These are phyloP conservation scores for Dendrocalamus latiflorus DNA, from an alignment of 202 grass and related monocot genomes.

Conservation along the genomic window DNA sequence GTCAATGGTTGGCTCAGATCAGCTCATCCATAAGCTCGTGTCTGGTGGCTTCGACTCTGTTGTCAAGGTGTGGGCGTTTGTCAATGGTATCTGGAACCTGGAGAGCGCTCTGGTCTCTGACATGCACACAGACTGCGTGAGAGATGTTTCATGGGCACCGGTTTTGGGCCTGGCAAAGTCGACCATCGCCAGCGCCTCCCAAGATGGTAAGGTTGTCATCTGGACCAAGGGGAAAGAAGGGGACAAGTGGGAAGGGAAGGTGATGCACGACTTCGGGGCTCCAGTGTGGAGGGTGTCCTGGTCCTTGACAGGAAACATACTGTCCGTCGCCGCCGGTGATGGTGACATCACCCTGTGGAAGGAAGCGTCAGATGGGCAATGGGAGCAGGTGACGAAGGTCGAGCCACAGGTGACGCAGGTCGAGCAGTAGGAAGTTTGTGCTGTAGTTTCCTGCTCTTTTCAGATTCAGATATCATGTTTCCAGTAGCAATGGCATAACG, in stretches of 20 bases:
- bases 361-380: constrained; percentile 41
- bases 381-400: constrained; percentile 40
- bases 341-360: constrained; percentile 53
- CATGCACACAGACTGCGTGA: constrained; percentile 61
- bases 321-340: constrained; percentile 44
- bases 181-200: constrained; percentile 46
- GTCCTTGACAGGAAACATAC: constrained; percentile 49
- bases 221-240: constrained; percentile 50
- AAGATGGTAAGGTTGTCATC: constrained; percentile 47
- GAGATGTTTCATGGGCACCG: constrained; percentile 66
- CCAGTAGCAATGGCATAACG: background rate
- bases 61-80: constrained; percentile 61
- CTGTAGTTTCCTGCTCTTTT: background rate
- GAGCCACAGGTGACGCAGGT: background rate
- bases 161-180: constrained; percentile 56
- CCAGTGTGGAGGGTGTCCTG: constrained; percentile 62
- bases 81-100: constrained; percentile 55
- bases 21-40: constrained; percentile 53
- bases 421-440: constrained; percentile 5
- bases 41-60: constrained; percentile 55
- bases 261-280: constrained; percentile 39
- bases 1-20: constrained; percentile 33
- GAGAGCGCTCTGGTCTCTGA: constrained; percentile 33
- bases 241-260: constrained; percentile 48
- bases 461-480: background rate